Evolutionary conservation across 805 yeast species (phyloP), one percentile per base, ranked within the genome.

Genomic region (Zygoascus tannicola): DNA sequence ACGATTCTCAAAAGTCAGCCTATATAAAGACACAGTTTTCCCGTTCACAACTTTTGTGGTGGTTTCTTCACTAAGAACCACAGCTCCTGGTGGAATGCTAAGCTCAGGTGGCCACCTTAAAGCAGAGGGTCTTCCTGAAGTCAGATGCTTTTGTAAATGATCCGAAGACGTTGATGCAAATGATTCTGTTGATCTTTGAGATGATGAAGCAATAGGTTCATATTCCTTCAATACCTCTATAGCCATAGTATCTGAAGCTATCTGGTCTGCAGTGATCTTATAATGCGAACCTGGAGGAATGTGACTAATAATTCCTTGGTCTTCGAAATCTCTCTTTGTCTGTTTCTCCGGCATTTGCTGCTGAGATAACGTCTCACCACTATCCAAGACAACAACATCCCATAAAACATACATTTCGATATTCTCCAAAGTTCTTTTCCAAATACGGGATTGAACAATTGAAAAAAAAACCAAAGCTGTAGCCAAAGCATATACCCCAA

Each of bases 301-400:
- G n/a, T 35, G 35, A 16, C 38, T 39, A 15, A 50, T 45, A 12
- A 50, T 36, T 18, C 41, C 30, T n/a, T 42, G 48, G 15, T 51
- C 54, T 22, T 51, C 52, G 26, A 41, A 41, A 4, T 46, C 40
- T 12, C 41, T 45, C 22, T 34, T 37, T n/a, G 43, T 43, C 10
- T 40, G 22, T 20, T 41, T 43, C 2, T 39, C 47, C 2, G 49
- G 44, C 22, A 43, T 42, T 1, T 40, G 47, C 40, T 45, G 39
- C 42, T 44, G 48, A 3, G 55, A 50, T 8, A 54, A 34, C 5
- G 51, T 45, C 26, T 56, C 59, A 19, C 64, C 63, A 2, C 54
- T 55, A n/a, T 60, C 63, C 8, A 60, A 45, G 5, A 58, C 61
- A 5, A 57, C 56, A 19, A 59, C 64, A 37, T 59, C 63, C 63